A percentile compares a stretch with the other conserved stretches of the same genome.
phyloP scores from a whole-genome alignment of 2,329 filamentous ascomycete genomes.

The Fusarium sp. region DNA sequence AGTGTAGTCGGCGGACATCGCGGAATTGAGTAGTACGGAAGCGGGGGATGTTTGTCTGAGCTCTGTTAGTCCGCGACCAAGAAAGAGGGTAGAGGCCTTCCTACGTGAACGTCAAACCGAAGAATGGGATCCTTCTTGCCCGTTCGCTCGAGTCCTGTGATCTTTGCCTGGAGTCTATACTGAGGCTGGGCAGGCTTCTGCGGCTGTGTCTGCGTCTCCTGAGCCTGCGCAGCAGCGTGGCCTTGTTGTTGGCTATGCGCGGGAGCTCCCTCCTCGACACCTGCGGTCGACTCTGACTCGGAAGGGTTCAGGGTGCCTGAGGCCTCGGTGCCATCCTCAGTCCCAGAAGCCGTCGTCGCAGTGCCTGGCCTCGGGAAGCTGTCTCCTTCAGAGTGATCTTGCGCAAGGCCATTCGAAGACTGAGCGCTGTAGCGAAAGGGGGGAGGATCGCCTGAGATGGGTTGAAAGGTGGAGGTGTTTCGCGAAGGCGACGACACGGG shows the following conservation, averaged over 20 bases:
- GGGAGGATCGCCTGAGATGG: constrained; percentile 55
- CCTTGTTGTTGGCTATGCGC: constrained; percentile 47
- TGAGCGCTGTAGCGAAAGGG: constrained; percentile 60
- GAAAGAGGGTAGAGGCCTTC: constrained; percentile 12
- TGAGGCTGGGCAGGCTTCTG: constrained; percentile 73
- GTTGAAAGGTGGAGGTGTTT: constrained; percentile 57
- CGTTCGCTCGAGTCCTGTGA: constrained; percentile 91
- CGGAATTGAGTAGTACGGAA: constrained; percentile 98
- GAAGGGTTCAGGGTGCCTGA: constrained; percentile 43
- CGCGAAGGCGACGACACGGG: constrained; percentile 63
- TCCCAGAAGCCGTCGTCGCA: constrained; percentile 59
- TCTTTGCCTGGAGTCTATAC: constrained; percentile 92
- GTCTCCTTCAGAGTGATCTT: constrained; percentile 51
- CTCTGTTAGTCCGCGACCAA: constrained; percentile 38
- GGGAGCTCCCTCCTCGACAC: constrained; percentile 26
- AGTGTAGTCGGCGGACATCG: constrained; percentile 94
- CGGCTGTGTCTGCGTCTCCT: constrained; percentile 67
- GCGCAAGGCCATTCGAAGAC: constrained; percentile 57
- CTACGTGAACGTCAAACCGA: constrained; percentile 95
- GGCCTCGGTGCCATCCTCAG: constrained; percentile 54
- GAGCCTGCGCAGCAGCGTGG: constrained; percentile 37
- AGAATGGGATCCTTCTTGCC: constrained; percentile 96
- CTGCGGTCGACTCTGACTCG: constrained; percentile 31
- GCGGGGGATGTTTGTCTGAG: constrained; percentile 95
- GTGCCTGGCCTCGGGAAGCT: constrained; percentile 61